Conservation (phyloP, 306 rosid species). For the Trifolium repens region DNA sequence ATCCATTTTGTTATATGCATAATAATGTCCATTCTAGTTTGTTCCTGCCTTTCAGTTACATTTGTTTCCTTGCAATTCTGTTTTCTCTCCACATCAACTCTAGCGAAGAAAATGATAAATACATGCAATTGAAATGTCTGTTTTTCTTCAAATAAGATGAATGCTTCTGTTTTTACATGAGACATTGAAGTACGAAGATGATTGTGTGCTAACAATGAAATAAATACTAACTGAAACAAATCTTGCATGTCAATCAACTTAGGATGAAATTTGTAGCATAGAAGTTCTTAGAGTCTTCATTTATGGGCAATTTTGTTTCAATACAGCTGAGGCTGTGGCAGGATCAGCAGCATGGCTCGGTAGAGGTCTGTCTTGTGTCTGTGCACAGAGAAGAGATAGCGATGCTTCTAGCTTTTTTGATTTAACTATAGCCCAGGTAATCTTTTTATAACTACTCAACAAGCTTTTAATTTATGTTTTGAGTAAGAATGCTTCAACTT, state of each 20-base stretch:
- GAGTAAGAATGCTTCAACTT: neutral
- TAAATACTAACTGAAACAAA: constrained; percentile 15
- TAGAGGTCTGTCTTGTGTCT: constrained; percentile 96
- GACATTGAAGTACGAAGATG: constrained; percentile 1
- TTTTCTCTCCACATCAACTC: neutral
- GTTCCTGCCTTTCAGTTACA: neutral
- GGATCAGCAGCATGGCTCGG: constrained; percentile 99
- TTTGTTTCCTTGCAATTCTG: neutral
- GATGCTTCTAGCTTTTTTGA: constrained; percentile 80
- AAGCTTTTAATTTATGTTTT: constrained; percentile 5
- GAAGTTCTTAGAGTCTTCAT: constrained; percentile 30
- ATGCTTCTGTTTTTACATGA: constrained; percentile 10
- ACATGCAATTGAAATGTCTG: neutral
- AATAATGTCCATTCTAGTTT: neutral
- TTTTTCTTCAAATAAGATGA: constrained; percentile 17
- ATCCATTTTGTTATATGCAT: neutral
- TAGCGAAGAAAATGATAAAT: neutral
- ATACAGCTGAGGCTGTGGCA: constrained; percentile 94
- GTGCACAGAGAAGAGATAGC: constrained; percentile 78
- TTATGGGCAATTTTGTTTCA: constrained; percentile 39
- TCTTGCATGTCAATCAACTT: constrained; percentile 13
- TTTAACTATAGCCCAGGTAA: constrained; percentile 79
- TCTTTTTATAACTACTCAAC: neutral
- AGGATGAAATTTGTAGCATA: constrained; percentile 22
- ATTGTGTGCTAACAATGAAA: constrained; percentile 11